These are phyloP conservation scores for Quercus alba DNA, from an alignment of 306 rosid species.

Conservation along the genomic window DNA sequence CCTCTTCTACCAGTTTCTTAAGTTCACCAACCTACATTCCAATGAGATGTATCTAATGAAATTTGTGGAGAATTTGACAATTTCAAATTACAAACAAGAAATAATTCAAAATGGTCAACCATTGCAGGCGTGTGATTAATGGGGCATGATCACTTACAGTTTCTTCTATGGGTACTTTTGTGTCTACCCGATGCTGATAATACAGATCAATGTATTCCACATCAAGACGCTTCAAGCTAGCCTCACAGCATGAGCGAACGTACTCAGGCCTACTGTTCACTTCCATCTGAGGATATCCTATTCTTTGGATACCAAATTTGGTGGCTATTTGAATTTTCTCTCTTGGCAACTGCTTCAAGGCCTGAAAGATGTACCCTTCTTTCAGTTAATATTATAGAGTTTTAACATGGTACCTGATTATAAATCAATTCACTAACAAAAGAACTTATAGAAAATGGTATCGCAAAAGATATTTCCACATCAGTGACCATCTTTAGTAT, in stretches of 20 bases:
- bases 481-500: background rate
- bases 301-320: conserved; percentile 50
- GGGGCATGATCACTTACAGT: conserved; percentile 39
- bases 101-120: background rate
- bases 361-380: conserved; percentile 27
- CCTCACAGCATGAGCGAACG: conserved; percentile 68
- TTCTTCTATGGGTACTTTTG: conserved; percentile 60
- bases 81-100: background rate
- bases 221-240: conserved; percentile 70
- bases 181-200: conserved; percentile 64
- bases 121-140: background rate
- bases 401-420: background rate
- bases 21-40: too few species aligned
- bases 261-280: conserved; percentile 67
- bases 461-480: background rate
- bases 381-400: background rate
- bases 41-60: background rate
- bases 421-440: background rate
- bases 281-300: background rate
- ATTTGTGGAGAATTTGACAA: background rate
- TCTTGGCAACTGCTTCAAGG: conserved; percentile 61
- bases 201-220: conserved; percentile 73
- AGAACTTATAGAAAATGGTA: background rate
- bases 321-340: conserved; percentile 70
- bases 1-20: too few species aligned